Evolutionary conservation across 139 green algal species (phyloP).

Genomic region (Pycnococcus provasolii): DNA sequence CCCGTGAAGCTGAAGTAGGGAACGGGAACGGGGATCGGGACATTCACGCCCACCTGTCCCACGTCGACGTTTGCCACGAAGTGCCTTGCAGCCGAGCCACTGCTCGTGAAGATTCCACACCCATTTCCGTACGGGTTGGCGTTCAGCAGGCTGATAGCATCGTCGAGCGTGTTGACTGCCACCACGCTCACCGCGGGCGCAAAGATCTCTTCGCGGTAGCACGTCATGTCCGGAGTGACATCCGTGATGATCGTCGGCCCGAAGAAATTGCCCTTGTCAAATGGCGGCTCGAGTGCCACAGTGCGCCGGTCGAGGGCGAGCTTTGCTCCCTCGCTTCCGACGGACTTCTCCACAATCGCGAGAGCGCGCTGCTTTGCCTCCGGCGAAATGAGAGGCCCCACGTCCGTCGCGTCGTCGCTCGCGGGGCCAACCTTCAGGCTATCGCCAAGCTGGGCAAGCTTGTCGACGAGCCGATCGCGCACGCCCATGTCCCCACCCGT

Average conservation of each 20-base stretch:
- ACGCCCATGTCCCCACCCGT: constrained; percentile 26
- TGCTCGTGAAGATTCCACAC: constrained; percentile 82
- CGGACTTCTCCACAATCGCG: no score
- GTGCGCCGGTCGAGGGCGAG: constrained; percentile 63
- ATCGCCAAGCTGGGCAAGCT: background rate
- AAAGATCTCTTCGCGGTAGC: constrained; percentile 49
- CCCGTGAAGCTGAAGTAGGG: constrained; percentile 95
- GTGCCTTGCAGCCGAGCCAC: constrained; percentile 59
- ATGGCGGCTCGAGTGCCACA: constrained; percentile 32
- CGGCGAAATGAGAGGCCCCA: constrained; percentile 69
- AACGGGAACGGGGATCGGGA: constrained; percentile 90
- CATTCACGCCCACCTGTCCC: constrained; percentile 84
- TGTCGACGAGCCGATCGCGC: no score
- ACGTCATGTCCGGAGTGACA: constrained; percentile 69
- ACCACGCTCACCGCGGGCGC: constrained; percentile 22
- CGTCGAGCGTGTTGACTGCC: constrained; percentile 54
- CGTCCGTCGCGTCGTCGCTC: constrained; percentile 54
- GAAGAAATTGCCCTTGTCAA: constrained; percentile 74
- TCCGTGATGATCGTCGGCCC: constrained; percentile 74
- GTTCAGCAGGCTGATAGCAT: constrained; percentile 78
- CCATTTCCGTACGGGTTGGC: constrained; percentile 84
- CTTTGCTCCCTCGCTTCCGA: constrained; percentile 29
- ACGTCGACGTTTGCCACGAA: constrained; percentile 71
- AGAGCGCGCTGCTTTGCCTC: constrained; percentile 45
- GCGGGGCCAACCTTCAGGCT: constrained; percentile 41